Evolutionary conservation across 164 flowering plant genomes (phyloP).

Genomic region (Liquidambar formosana): DNA sequence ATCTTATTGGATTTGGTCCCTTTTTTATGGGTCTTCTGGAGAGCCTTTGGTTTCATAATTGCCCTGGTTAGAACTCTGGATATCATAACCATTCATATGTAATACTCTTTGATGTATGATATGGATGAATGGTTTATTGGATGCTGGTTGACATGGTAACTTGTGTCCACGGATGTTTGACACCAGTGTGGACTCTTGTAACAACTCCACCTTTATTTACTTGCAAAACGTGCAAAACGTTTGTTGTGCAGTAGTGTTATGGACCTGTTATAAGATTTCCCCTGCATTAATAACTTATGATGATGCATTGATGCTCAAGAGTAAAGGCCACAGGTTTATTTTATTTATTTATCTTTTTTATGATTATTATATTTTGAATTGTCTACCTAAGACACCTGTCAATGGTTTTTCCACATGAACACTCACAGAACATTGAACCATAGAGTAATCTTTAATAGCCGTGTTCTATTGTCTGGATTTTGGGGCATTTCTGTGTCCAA

Average conservation of each 20-base stretch:
- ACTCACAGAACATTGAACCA: background rate
- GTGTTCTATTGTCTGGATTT: background rate
- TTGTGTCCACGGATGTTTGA: background rate
- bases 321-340: too few relatives aligned
- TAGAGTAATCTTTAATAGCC: background rate
- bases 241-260: background rate
- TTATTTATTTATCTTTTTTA: too few relatives aligned
- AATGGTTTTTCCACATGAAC: background rate
- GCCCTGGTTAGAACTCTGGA: background rate
- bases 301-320: background rate
- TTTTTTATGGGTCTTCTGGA: background rate
- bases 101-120: background rate
- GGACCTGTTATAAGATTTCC: background rate
- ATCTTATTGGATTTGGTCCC: background rate
- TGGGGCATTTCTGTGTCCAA: background rate
- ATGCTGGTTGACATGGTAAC: background rate
- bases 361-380: background rate
- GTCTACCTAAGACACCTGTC: background rate
- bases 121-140: background rate
- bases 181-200: background rate
- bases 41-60: background rate
- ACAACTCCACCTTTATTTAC: background rate
- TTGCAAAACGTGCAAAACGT: too few relatives aligned
- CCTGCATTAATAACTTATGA: background rate
- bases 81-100: background rate